These are phyloP conservation scores for Quercus glauca DNA, from an alignment of 306 rosid genomes.

Conservation along the genomic window DNA sequence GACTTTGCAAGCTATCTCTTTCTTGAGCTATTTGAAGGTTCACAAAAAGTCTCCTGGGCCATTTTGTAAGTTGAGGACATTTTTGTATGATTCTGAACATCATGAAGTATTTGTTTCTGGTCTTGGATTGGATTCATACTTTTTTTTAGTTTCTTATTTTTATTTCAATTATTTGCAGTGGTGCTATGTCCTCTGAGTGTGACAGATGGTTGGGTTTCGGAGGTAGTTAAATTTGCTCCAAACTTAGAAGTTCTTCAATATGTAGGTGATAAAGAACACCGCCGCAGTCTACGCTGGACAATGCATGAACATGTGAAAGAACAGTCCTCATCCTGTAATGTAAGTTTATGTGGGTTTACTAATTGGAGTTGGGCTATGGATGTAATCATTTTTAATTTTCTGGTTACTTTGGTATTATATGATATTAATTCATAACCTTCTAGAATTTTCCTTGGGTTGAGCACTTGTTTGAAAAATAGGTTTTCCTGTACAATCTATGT, in stretches of 20 bases:
- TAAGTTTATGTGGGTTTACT: constrained; percentile 28
- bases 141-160: constrained; percentile 9
- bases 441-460: constrained; percentile 1
- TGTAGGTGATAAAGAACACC: constrained; percentile 82
- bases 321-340: constrained; percentile 41
- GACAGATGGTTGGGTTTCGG: constrained; percentile 89
- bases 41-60: constrained; percentile 56
- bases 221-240: constrained; percentile 72
- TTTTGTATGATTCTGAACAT: constrained; percentile 22
- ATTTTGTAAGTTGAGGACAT: constrained; percentile 68
- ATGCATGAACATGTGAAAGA: constrained; percentile 47
- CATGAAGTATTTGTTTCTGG: constrained; percentile 4
- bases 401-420: neutral
- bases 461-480: constrained; percentile 4
- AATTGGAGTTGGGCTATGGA: neutral
- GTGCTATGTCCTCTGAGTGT: constrained; percentile 91
- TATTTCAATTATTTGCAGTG: constrained; percentile 49
- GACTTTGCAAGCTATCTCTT: constrained; percentile 90
- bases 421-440: neutral
- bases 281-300: constrained; percentile 52
- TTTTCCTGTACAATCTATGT: neutral
- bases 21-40: constrained; percentile 77
- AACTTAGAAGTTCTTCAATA: constrained; percentile 57
- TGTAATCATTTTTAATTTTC: neutral
- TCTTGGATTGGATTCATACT: constrained; percentile 12